Evolutionary conservation across 306 rosid genomes (phyloP), one percentile per base, ranked within the genome.

Genomic region (Nissolia schottii): DNA sequence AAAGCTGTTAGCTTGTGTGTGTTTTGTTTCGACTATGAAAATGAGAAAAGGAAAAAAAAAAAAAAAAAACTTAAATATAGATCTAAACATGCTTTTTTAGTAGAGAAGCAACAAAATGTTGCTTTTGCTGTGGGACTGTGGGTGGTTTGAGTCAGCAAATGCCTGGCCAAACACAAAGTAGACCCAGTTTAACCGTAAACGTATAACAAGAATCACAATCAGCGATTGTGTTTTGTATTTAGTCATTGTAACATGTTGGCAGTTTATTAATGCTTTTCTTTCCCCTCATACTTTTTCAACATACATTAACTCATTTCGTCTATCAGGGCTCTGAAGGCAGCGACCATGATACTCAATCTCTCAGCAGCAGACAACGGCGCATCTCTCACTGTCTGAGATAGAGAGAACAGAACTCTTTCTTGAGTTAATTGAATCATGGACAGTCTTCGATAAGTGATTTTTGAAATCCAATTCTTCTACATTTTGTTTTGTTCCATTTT

Each of bases 361-460:
- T 81, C 92, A 0, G 56, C 92, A 0, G 86, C 97, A 0, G 97
- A 93, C 79, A 93, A 93, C 45, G 98, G 98, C n/a, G 90, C 97
- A 14, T 88, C 98, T 66, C 96, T 90, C 61, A 85, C 93, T 6
- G 96, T 90, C 54, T 90, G 85, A 88, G 59, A 6, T 48, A 9
- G 18, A 35, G 25, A 1, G 40, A 35, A 7, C n/a, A 27, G 63
- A 29, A 11, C 56, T 27, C n/a, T n/a, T n/a, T n/a, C n/a, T n/a
- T n/a, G 10, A 12, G 27, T 37, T 50, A 50, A 20, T n/a, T 7
- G 0, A 23, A 23, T 22, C 20, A 40, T 37, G 19, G 50, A 38
- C 14, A 9, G 25, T 7, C 31, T 62, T 13, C 14, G 29, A 62
- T 20, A 19, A 63, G 25, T 65, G 35, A 11, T 40, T 46, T 5